A percentile compares a stretch with the other conserved stretches of the same genome.
Evolutionary conservation across 140 eudicot species (phyloP).

Genomic region (Erigeron philadelphicus): DNA sequence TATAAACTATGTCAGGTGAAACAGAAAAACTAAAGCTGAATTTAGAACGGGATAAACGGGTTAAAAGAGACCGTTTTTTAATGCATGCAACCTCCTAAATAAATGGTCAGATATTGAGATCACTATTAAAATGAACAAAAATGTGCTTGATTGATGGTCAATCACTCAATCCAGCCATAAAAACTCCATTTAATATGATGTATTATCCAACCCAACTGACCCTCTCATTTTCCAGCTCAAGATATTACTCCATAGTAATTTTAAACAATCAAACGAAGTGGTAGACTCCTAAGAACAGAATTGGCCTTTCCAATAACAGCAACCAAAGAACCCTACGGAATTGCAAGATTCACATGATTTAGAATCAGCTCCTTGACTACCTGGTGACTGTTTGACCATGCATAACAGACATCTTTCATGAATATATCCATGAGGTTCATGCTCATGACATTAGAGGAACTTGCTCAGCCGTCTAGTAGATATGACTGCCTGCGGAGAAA

Average conservation of each 20-base stretch:
- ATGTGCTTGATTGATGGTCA: not conserved
- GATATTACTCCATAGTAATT: not conserved
- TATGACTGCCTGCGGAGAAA: slow-evolving; percentile 61
- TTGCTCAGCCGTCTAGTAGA: slow-evolving; percentile 72
- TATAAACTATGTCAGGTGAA: not conserved
- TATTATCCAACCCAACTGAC: not conserved
- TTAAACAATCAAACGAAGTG: not conserved
- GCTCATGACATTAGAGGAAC: slow-evolving; percentile 69
- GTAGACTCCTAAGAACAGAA: slow-evolving; percentile 3
- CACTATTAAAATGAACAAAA: not conserved
- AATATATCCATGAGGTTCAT: slow-evolving; percentile 42
- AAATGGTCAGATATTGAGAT: too few relatives aligned
- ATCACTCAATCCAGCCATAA: not conserved
- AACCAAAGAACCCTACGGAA: slow-evolving; percentile 71
- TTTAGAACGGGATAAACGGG: too few relatives aligned
- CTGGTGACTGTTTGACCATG: slow-evolving; percentile 62
- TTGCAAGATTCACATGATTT: slow-evolving; percentile 48
- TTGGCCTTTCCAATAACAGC: slow-evolving; percentile 86
- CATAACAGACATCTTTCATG: slow-evolving; percentile 56
- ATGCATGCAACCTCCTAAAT: too few relatives aligned
- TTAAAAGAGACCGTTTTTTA: too few relatives aligned
- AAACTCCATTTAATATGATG: not conserved
- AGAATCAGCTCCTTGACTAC: slow-evolving; percentile 42
- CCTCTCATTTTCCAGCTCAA: not conserved
- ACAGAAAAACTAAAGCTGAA: too few relatives aligned